Percentiles rank a stretch among this genome's conserved stretches.
phyloP scores from a whole-genome alignment of 1,284 basidiomycete genomes.

The Boletus sp. region DNA sequence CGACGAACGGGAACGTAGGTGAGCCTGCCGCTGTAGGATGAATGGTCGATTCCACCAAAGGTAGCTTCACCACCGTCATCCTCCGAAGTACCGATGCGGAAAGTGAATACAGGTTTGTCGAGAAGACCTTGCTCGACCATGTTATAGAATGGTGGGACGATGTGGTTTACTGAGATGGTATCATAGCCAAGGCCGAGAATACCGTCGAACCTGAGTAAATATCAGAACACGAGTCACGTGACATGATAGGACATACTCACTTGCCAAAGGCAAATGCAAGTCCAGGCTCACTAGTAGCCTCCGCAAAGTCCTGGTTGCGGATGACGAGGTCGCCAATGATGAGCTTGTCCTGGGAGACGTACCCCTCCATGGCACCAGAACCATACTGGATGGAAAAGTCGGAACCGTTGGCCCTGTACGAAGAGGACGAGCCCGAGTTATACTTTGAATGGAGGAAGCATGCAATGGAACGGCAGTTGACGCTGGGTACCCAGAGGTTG shows the following conservation, averaged over 20 bases:
- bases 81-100: constrained; percentile 90
- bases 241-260: constrained; percentile 60
- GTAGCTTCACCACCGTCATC: constrained; percentile 91
- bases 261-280: constrained; percentile 97
- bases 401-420: constrained; percentile 93
- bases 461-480: constrained; percentile 91
- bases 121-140: constrained; percentile 89
- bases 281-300: constrained; percentile 96
- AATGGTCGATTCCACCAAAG: constrained; percentile 90
- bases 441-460: constrained; percentile 99
- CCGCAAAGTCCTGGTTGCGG: constrained; percentile 88
- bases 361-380: constrained; percentile 96
- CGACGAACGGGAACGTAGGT: constrained; percentile 91
- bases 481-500: constrained; percentile 94
- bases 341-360: constrained; percentile 87
- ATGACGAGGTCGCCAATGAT: constrained; percentile 86
- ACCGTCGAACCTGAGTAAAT: constrained; percentile 80
- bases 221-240: constrained; percentile 1
- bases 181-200: constrained; percentile 96
- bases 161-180: constrained; percentile 95
- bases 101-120: constrained; percentile 90
- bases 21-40: constrained; percentile 84
- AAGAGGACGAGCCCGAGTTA: constrained; percentile 80
- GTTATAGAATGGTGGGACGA: constrained; percentile 94
- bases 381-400: constrained; percentile 96